Conservation (phyloP, 2,329 filamentous ascomycete genomes). For the Microdochium bolleyi region DNA sequence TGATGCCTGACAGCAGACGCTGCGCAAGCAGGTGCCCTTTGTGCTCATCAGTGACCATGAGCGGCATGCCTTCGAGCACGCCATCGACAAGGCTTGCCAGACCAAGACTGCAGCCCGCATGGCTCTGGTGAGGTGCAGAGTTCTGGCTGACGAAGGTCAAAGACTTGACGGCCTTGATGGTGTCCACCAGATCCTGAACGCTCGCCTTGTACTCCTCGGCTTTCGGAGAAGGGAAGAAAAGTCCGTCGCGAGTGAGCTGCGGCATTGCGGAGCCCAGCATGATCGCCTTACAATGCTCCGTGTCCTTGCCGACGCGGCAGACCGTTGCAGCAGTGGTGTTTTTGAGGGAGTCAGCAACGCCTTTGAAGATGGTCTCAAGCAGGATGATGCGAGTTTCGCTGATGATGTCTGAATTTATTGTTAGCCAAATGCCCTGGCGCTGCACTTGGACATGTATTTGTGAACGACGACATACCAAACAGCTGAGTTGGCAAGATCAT, state of each 20-base stretch:
- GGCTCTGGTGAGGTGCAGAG: constrained; percentile 11
- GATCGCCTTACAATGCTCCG: constrained; percentile 13
- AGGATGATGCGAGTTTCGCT: constrained; percentile 5
- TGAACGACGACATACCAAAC: constrained; percentile 8
- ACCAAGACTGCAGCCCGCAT: constrained; percentile 12
- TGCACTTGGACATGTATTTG: not conserved
- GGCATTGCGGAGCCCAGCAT: constrained; percentile 14
- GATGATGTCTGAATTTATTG: constrained; percentile 6
- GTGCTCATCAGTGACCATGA: not conserved
- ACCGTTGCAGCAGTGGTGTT: constrained; percentile 1
- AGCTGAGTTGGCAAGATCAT: constrained; percentile 12
- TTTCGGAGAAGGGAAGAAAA: constrained; percentile 12
- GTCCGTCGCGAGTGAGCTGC: constrained; percentile 5
- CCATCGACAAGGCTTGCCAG: constrained; percentile 4
- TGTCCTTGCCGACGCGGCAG: constrained; percentile 11
- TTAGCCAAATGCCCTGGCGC: not conserved
- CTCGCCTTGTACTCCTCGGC: constrained; percentile 8
- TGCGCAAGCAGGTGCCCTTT: not conserved
- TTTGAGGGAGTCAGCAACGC: constrained; percentile 6
- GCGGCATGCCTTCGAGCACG: not conserved
- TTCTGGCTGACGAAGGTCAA: constrained; percentile 11
- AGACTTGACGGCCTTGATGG: constrained; percentile 8
- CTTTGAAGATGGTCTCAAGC: constrained; percentile 8
- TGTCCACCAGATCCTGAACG: constrained; percentile 8
- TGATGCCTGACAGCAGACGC: not conserved